Evolutionary conservation across 1,284 basidiomycete species (phyloP), one percentile per base, ranked within the genome.

Genomic region (Kwoniella shivajii): DNA sequence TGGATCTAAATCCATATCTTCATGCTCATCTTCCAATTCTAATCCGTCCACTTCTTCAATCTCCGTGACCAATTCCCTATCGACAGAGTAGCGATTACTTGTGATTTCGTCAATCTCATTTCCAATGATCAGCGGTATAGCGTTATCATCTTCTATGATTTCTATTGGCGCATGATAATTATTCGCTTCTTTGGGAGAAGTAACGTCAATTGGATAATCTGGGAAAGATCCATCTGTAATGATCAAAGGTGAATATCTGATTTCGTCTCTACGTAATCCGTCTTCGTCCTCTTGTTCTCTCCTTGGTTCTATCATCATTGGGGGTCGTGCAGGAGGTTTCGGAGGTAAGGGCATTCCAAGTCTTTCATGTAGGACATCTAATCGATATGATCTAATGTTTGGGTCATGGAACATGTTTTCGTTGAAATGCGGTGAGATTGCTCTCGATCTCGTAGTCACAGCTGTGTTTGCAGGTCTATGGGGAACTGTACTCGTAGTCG

Each of bases 311-410:
- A 20, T 14, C 13, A 11, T 31, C 30, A n/a, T 20, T 27, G 43
- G 9, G 26, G 27, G 27, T 18, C 34, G 26, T 27, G 13, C 31
- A 14, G 3, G 27, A 26, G 47, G 47, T 6, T 26, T 37, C 22
- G 29, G 10, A 3, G 38, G n/a, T 2, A 34, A 26, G 18, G 47
- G 31, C 27, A 49, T 22, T 3, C 49, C 49, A 4, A 50, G 20
- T 20, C 30, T 50, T 16, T 20, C 26, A 50, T 50, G 49, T 41
- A 50, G 26, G 16, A 26, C 34, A 27, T 50, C 49, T 18, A 50
- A 29, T 26, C 49, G 29, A 42, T 50, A 24, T 33, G 49, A 50
- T 22, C 49, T 16, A 13, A 50, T 50, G 4, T 24, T 38, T 30
- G 26, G 10, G 33, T 50, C 49, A n/a, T 29, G 3, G n/a, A 50